Conservation (phyloP, 495 filamentous ascomycete genomes). For the Penicillium cinerascens region DNA sequence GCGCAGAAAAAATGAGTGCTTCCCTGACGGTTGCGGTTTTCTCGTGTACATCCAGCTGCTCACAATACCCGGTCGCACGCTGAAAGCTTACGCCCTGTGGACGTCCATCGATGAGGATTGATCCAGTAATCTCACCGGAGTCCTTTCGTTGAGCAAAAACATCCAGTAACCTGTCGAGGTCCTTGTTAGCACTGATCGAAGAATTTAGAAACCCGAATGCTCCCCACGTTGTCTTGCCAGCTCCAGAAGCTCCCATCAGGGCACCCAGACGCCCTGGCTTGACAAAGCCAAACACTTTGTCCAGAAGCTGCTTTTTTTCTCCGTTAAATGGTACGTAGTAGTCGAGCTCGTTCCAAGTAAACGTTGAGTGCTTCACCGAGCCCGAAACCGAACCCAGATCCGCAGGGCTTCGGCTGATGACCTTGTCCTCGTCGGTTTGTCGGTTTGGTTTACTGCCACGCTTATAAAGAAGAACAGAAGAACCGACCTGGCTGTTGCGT, state of each 20-base stretch:
- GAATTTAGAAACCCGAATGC: background rate
- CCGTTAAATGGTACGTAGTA: conserved; percentile 59
- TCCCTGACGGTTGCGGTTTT: conserved; percentile 43
- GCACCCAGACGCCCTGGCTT: conserved; percentile 76
- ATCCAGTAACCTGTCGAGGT: conserved; percentile 45
- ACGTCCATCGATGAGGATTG: conserved; percentile 45
- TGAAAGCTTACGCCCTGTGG: conserved; percentile 47
- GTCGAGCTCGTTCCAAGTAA: conserved; percentile 62
- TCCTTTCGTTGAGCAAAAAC: conserved; percentile 48
- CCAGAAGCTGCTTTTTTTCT: conserved; percentile 56
- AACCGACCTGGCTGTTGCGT: conserved; percentile 61
- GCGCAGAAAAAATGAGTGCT: conserved; percentile 47
- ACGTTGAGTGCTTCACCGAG: conserved; percentile 33
- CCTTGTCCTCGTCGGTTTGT: conserved; percentile 27
- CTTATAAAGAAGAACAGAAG: conserved; percentile 59
- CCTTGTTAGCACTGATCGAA: conserved; percentile 46
- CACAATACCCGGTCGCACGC: conserved; percentile 72
- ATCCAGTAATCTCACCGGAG: conserved; percentile 45
- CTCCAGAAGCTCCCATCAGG: conserved; percentile 78
- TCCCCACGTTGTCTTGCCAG: conserved; percentile 79
- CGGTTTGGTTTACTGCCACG: conserved; percentile 44
- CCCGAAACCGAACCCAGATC: conserved; percentile 18
- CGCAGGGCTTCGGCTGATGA: conserved; percentile 2
- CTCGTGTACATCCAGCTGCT: conserved; percentile 81
- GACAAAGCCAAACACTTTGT: conserved; percentile 74